Evolutionary conservation across 495 filamentous ascomycete genomes (phyloP).

Genomic region (Penicillium bovifimosum): DNA sequence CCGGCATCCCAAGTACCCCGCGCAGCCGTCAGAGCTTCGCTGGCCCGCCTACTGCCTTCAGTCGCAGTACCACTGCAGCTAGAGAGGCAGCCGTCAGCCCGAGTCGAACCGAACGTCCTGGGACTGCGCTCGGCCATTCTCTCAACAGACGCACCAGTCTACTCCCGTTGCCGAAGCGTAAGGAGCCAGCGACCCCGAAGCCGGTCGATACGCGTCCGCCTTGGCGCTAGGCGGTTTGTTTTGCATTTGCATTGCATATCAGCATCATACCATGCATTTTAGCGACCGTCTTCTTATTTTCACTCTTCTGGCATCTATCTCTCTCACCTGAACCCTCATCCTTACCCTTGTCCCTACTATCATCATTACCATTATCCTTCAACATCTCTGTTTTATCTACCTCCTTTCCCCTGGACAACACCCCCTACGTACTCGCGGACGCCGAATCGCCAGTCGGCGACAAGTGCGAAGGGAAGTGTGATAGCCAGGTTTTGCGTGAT

Average conservation of each 20-base stretch:
- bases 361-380: slow-evolving; percentile 6
- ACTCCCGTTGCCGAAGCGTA: slow-evolving; percentile 38
- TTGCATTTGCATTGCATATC: neutral
- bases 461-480: neutral
- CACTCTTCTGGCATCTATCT: neutral
- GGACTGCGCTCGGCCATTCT: slow-evolving; percentile 42
- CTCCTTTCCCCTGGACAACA: slow-evolving; percentile 13
- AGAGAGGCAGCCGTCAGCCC: slow-evolving; percentile 25
- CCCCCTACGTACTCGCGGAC: slow-evolving; percentile 7
- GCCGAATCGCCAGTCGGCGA: slow-evolving; percentile 1
- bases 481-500: slow-evolving; percentile 27
- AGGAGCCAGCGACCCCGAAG: slow-evolving; percentile 22
- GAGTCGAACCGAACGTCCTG: slow-evolving; percentile 36
- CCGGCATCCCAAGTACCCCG: slow-evolving; percentile 28
- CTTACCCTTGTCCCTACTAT: neutral
- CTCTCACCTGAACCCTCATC: neutral
- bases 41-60: slow-evolving; percentile 25
- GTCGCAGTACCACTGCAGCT: slow-evolving; percentile 33
- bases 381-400: slow-evolving; percentile 1
- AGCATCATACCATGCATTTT: neutral
- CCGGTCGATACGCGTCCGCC: slow-evolving; percentile 35
- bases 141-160: slow-evolving; percentile 45
- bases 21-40: slow-evolving; percentile 43
- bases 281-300: too few species aligned
- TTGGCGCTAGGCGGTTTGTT: slow-evolving; percentile 20